Evolutionary conservation across 345 rosid genomes (phyloP).

Genomic region (Salix exigua): DNA sequence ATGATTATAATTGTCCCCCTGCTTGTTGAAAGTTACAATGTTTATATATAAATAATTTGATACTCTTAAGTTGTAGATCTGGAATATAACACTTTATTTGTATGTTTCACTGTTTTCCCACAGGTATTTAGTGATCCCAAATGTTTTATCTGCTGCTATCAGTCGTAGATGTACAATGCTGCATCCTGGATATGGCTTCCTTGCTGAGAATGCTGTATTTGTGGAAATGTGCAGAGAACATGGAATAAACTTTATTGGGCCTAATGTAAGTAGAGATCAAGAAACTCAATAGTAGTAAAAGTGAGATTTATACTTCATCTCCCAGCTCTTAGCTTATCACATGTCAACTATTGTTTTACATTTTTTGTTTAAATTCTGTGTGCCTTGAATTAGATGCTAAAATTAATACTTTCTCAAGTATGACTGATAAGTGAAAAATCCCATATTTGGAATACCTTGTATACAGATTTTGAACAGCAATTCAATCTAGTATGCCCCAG

Average conservation of each 20-base stretch:
- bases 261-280: slow-evolving; percentile 56
- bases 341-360: not conserved
- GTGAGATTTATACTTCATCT: not conserved
- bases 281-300: not conserved
- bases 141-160: slow-evolving; percentile 90
- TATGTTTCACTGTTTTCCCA: slow-evolving; percentile 9
- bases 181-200: slow-evolving; percentile 99
- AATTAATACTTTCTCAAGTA: not conserved
- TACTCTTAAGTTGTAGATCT: not conserved
- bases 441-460: not conserved
- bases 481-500: not conserved
- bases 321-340: not conserved
- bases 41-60: not conserved
- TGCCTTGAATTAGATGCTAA: not conserved
- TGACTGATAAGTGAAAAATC: not conserved
- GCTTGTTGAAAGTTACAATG: no score
- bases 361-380: not conserved
- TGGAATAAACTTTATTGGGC: slow-evolving; percentile 93
- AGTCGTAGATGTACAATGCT: slow-evolving; percentile 91
- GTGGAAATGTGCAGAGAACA: slow-evolving; percentile 98
- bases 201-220: slow-evolving; percentile 90
- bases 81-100: slow-evolving; percentile 1
- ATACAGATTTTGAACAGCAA: not conserved
- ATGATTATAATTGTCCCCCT: no score
- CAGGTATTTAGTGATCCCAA: slow-evolving; percentile 81